These are phyloP conservation scores for Solanum bulbocastanum DNA, from an alignment of 257 asterid genomes.

Conservation along the genomic window DNA sequence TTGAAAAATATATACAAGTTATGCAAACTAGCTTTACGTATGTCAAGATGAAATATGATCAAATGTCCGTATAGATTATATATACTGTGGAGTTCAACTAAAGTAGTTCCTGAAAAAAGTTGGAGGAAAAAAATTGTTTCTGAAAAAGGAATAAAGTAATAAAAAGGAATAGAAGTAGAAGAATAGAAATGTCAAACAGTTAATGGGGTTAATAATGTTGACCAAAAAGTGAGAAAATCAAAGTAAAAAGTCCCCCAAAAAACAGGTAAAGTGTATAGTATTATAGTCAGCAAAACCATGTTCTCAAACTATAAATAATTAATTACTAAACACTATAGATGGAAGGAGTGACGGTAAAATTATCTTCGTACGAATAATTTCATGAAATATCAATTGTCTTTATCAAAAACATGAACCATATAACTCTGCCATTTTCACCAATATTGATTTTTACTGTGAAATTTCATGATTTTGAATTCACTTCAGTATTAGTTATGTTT, in stretches of 20 bases:
- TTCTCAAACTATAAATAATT: background rate
- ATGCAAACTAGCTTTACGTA: background rate
- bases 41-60: background rate
- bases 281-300: background rate
- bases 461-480: too few species aligned
- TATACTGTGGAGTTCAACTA: background rate
- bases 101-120: background rate
- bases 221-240: background rate
- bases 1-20: background rate
- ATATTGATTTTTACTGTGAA: too few species aligned
- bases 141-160: background rate
- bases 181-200: background rate
- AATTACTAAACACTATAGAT: background rate
- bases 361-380: accelerated
- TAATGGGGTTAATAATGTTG: background rate
- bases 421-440: background rate
- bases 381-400: too few species aligned
- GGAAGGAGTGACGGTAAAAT: background rate
- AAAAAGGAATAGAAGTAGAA: background rate
- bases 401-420: too few species aligned
- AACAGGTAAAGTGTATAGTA: background rate
- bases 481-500: too few species aligned
- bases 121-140: background rate
- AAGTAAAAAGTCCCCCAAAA: background rate
- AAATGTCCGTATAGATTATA: accelerated